Percentiles rank a stretch among this genome's conserved stretches.
These are phyloP conservation scores for Themeda triandra DNA, from an alignment of 176 grass and related monocot genomes.

Conservation along the genomic window DNA sequence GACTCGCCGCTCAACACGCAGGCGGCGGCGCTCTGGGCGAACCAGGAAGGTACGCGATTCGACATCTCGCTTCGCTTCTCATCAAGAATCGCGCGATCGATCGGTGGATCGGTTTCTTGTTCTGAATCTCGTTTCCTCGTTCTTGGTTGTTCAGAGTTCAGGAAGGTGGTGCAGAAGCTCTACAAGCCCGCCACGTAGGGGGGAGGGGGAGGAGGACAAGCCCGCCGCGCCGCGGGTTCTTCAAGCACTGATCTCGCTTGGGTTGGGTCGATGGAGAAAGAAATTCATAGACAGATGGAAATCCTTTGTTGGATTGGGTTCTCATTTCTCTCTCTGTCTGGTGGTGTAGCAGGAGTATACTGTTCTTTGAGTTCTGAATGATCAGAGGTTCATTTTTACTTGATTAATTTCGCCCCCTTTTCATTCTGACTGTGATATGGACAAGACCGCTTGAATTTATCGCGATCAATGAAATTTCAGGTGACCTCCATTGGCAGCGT, in stretches of 20 bases:
- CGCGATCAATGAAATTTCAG: no score
- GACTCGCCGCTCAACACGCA: slow-evolving; percentile 91
- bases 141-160: slow-evolving; percentile 60
- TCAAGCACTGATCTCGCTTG: neutral
- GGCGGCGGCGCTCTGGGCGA: slow-evolving; percentile 77
- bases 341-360: neutral
- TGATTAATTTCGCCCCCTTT: no score
- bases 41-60: slow-evolving; percentile 64
- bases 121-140: neutral
- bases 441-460: no score
- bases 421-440: no score
- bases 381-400: no score
- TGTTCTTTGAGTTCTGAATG: neutral
- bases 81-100: neutral
- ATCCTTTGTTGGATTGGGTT: neutral
- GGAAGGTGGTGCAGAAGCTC: slow-evolving; percentile 86
- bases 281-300: no score
- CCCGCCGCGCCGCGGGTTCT: neutral
- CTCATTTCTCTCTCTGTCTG: neutral
- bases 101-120: neutral
- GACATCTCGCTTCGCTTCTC: neutral
- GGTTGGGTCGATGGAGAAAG: neutral
- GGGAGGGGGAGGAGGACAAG: neutral
- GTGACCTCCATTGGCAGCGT: no score
- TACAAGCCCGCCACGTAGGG: slow-evolving; percentile 54